Conservation (phyloP, 139 green algal species). For the Trebouxia sp. region DNA sequence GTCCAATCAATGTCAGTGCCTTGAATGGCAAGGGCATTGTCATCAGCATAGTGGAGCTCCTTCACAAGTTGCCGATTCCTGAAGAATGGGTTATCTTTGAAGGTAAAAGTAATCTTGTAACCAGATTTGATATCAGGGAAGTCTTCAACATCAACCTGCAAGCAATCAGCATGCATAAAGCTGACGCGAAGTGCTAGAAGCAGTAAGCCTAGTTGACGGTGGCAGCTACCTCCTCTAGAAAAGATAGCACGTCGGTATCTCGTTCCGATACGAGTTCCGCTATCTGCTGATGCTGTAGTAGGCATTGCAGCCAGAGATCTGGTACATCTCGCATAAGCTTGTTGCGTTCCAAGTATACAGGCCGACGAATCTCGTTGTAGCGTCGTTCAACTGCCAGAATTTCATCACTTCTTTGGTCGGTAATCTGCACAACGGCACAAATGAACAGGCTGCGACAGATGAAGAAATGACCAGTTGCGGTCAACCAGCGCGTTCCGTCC, state of each 20-base stretch:
- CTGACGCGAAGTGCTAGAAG: no score
- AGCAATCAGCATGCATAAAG: no score
- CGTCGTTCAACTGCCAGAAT: constrained; percentile 72
- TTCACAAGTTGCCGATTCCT: constrained; percentile 52
- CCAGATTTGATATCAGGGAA: constrained; percentile 73
- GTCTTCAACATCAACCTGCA: constrained; percentile 65
- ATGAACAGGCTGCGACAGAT: no score
- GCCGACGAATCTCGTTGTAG: constrained; percentile 64
- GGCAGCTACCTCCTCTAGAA: background rate
- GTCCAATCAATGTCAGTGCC: constrained; percentile 21
- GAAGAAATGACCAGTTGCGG: no score
- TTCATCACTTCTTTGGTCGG: constrained; percentile 65
- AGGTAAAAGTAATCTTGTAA: constrained; percentile 64
- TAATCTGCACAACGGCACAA: constrained; percentile 43
- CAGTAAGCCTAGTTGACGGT: no score
- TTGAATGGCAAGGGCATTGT: constrained; percentile 42
- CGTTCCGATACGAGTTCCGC: constrained; percentile 4
- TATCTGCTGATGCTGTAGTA: constrained; percentile 27
- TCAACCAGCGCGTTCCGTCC: no score
- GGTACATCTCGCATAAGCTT: constrained; percentile 52
- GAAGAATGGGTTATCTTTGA: constrained; percentile 71
- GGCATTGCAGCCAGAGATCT: constrained; percentile 58
- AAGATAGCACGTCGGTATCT: background rate
- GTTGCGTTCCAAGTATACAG: constrained; percentile 59
- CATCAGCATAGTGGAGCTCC: constrained; percentile 45